These are phyloP conservation scores for Botrytis sinoallii DNA, from an alignment of 2,329 filamentous ascomycete genomes.

Conservation along the genomic window DNA sequence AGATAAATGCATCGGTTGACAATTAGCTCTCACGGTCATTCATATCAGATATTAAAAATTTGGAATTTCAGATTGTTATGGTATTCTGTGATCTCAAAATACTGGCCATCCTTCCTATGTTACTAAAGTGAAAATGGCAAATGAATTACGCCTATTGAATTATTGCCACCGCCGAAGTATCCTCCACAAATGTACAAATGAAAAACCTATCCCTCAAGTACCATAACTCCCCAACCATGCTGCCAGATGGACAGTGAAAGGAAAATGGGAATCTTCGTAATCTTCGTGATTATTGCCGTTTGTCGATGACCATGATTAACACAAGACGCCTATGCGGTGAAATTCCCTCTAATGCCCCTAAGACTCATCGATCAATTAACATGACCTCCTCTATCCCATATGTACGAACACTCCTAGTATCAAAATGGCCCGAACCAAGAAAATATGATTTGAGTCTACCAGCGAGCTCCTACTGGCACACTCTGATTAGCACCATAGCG, in stretches of 20 bases:
- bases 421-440: neutral
- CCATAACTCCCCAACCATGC: conserved; percentile 34
- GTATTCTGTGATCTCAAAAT: conserved; percentile 8
- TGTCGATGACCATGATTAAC: conserved; percentile 20
- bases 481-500: conserved; percentile 52
- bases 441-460: conserved; percentile 4
- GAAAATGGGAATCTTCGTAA: conserved; percentile 36
- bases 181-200: conserved; percentile 29
- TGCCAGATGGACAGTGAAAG: conserved; percentile 22
- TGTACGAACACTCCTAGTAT: conserved; percentile 31
- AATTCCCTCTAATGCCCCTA: conserved; percentile 17
- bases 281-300: conserved; percentile 33
- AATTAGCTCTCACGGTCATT: neutral
- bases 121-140: conserved; percentile 24
- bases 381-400: conserved; percentile 22
- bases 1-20: neutral
- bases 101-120: conserved; percentile 16
- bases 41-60: neutral
- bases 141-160: conserved; percentile 34
- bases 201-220: conserved; percentile 21
- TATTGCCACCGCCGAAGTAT: conserved; percentile 23
- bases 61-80: neutral
- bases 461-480: conserved; percentile 62
- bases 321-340: conserved; percentile 19
- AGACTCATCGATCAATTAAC: conserved; percentile 12